These are phyloP conservation scores for Neurospora intermedia DNA, from an alignment of 495 filamentous ascomycete genomes.

Conservation along the genomic window DNA sequence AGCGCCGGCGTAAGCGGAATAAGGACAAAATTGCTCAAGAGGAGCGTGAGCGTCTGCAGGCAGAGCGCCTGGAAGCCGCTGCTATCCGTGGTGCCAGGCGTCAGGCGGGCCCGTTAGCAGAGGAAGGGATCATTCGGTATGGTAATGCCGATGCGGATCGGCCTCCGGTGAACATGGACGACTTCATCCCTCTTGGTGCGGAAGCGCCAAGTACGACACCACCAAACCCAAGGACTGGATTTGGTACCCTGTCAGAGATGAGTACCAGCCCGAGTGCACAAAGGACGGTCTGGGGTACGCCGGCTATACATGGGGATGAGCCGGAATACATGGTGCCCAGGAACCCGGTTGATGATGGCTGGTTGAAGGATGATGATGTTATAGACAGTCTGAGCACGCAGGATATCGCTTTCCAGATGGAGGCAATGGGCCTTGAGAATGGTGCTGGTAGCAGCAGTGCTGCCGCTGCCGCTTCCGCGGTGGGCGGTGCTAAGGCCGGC, in stretches of 20 bases:
- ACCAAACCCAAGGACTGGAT: constrained; percentile 28
- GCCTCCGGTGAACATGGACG: constrained; percentile 33
- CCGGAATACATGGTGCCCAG: constrained; percentile 23
- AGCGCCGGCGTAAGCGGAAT: constrained; percentile 66
- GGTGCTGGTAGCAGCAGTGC: constrained; percentile 10
- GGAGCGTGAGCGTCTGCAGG: constrained; percentile 79
- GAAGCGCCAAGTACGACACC: constrained; percentile 25
- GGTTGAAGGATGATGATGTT: constrained; percentile 52
- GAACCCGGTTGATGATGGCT: constrained; percentile 54
- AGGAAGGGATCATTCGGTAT: constrained; percentile 24
- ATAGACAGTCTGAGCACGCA: constrained; percentile 22
- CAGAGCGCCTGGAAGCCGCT: constrained; percentile 67
- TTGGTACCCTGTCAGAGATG: constrained; percentile 39
- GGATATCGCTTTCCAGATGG: constrained; percentile 35
- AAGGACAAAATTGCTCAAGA: constrained; percentile 80
- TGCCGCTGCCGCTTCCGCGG: constrained; percentile 8
- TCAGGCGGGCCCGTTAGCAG: constrained; percentile 24
- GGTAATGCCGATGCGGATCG: constrained; percentile 13
- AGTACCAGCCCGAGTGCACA: constrained; percentile 65
- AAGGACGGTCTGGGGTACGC: constrained; percentile 84
- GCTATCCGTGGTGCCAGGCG: constrained; percentile 33
- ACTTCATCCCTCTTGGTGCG: constrained; percentile 57
- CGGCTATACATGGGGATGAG: constrained; percentile 40
- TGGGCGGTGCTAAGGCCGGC: constrained; percentile 11
- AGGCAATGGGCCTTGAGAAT: constrained; percentile 29